Base-by-base conservation (phyloP, 2,329 filamentous ascomycete genomes). In the Moelleriella libera region DNA sequence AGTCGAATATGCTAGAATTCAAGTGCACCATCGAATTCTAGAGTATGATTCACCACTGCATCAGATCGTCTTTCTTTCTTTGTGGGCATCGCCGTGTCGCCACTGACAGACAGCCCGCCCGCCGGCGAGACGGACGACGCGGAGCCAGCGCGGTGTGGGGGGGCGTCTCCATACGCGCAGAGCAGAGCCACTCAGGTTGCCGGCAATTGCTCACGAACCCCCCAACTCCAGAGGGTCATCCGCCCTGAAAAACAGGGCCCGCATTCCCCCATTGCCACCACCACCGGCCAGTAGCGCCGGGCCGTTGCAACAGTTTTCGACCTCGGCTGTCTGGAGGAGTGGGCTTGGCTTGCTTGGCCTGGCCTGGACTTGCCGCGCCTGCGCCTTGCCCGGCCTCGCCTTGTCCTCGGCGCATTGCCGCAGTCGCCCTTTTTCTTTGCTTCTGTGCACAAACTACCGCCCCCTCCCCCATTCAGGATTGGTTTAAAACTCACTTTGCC, bases 321-420 rank as follows among this genome's bases (percentile, higher is more conserved):
- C 51, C 51, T 51, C 51, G 49, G 50, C 48, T 37, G 32, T 51
- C 50, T 51, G 46, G 42, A 21, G 43, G 46, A 45, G 46, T 40
- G 45, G 49, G 46, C 21, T 21, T 21, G 21, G 21, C 21, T 21
- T 21, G 21, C 21, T 21, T 21, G 21, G 21, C 21, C 21, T 21
- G 21, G 21, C 21, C 21, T 21, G 21, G 21, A 37, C 12, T 12
- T 12, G 8, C 32, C 32, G 12, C 8, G 12, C 8, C 8, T 37
- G 32, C 8, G 8, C 32, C 32, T 37, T 37, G 32, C 8, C 32
- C 32, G 45, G 28, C 43, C 50, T 46, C 46, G 28, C 43, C 50
- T 46, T 41, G 46, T 50, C 51, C 52, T 52, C 51, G 52, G 52
- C 51, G 50, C 43, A 42, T 43, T n/a, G 7, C 21, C 21, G 40